Evolutionary conservation across 1,284 basidiomycete genomes (phyloP).

Genomic region (Pseudozyma pruni): DNA sequence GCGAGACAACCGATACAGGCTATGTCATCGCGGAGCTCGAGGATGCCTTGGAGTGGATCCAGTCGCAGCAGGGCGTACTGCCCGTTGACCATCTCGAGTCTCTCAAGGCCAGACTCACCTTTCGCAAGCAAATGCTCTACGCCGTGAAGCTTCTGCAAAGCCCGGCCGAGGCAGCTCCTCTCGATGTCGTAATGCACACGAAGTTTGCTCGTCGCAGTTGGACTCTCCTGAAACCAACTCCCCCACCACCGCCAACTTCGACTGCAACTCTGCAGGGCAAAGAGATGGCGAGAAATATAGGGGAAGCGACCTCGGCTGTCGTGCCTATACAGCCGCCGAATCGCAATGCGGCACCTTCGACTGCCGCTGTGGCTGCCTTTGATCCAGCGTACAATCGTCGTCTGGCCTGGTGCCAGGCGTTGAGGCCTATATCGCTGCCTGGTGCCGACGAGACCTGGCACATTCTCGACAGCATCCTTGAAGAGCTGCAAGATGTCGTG

Average conservation of each 20-base stretch:
- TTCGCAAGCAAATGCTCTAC: conserved; percentile 47
- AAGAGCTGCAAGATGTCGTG: conserved; percentile 72
- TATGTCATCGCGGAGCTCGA: conserved; percentile 75
- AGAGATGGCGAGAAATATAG: neutral
- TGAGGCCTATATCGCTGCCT: conserved; percentile 74
- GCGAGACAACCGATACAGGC: conserved; percentile 76
- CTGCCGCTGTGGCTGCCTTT: conserved; percentile 74
- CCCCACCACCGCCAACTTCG: neutral
- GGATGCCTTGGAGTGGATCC: conserved; percentile 73
- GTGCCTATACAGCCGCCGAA: conserved; percentile 17
- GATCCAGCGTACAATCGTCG: conserved; percentile 78
- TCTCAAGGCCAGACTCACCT: conserved; percentile 27
- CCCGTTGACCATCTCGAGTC: conserved; percentile 8
- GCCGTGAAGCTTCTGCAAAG: conserved; percentile 23
- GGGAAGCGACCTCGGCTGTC: neutral
- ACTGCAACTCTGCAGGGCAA: neutral
- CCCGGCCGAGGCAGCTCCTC: conserved; percentile 23
- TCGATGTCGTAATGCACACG: conserved; percentile 46
- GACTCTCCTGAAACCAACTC: conserved; percentile 11
- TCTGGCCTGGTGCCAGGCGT: conserved; percentile 79
- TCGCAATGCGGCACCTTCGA: conserved; percentile 67
- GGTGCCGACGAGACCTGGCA: conserved; percentile 73
- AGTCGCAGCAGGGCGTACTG: conserved; percentile 9
- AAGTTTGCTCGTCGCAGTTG: conserved; percentile 38
- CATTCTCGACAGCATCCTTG: conserved; percentile 72